Conservation (phyloP, 2,329 filamentous ascomycete genomes). For the Akanthomyces lecanii region DNA sequence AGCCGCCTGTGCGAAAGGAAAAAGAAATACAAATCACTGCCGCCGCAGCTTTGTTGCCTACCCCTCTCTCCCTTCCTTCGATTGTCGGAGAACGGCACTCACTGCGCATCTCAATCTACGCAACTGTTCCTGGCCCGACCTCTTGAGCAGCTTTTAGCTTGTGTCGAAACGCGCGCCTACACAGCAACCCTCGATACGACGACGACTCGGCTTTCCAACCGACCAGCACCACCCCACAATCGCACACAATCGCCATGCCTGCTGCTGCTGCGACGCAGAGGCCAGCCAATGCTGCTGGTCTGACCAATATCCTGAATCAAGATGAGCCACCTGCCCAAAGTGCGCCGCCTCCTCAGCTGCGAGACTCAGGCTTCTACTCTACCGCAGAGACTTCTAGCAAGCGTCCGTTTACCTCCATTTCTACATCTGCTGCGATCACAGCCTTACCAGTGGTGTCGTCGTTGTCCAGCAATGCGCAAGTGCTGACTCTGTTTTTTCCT, state of each 20-base stretch:
- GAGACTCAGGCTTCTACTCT: conserved; percentile 43
- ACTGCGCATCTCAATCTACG: not conserved
- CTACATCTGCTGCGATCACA: not conserved
- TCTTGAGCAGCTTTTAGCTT: not conserved
- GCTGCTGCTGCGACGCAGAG: conserved; percentile 27
- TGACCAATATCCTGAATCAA: conserved; percentile 37
- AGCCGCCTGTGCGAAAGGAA: not conserved
- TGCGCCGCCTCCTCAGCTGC: conserved; percentile 30
- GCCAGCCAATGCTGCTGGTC: conserved; percentile 33
- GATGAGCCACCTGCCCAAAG: conserved; percentile 29
- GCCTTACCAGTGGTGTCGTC: not conserved
- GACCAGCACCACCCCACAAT: not conserved
- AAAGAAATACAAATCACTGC: not conserved
- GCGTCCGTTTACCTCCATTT: conserved; percentile 29
- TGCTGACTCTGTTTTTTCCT: conserved; percentile 3
- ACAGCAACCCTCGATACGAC: not conserved
- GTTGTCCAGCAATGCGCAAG: not conserved
- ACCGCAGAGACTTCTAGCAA: conserved; percentile 41
- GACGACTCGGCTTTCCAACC: not conserved
- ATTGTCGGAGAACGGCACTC: not conserved
- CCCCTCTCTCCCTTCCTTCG: not conserved
- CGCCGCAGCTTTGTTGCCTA: not conserved
- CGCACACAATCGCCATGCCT: conserved; percentile 16
- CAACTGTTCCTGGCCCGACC: not conserved
- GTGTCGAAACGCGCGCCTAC: not conserved